Evolutionary conservation across 768 basidiomycete species (phyloP).

Genomic region (Solioccasus polychromus): DNA sequence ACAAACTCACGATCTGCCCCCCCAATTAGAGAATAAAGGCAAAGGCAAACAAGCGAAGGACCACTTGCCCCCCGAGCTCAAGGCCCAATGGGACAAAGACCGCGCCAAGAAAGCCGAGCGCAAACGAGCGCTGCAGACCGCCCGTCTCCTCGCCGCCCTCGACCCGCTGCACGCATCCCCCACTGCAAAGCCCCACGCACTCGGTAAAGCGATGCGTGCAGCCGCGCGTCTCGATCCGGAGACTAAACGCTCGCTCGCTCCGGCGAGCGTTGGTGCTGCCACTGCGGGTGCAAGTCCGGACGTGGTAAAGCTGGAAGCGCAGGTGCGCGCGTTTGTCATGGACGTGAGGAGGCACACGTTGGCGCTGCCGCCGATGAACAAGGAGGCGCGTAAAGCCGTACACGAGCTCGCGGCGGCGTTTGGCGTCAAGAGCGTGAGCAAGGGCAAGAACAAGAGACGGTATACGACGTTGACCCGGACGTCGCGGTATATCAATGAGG

Average conservation of each 20-base stretch:
- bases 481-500: slow-evolving; percentile 53
- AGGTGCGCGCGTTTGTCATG: slow-evolving; percentile 67
- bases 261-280: slow-evolving; percentile 57
- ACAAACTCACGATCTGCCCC: not conserved
- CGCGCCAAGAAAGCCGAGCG: slow-evolving; percentile 77
- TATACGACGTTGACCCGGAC: slow-evolving; percentile 81
- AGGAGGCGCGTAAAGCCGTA: slow-evolving; percentile 63
- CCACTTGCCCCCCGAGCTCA: slow-evolving; percentile 53
- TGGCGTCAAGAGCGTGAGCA: slow-evolving; percentile 72
- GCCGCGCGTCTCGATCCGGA: slow-evolving; percentile 50
- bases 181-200: slow-evolving; percentile 48
- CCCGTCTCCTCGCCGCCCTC: slow-evolving; percentile 51
- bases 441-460: slow-evolving; percentile 62
- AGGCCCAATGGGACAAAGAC: slow-evolving; percentile 75
- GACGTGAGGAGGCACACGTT: slow-evolving; percentile 55
- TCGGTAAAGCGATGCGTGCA: slow-evolving; percentile 62
- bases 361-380: slow-evolving; percentile 76
- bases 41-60: slow-evolving; percentile 8
- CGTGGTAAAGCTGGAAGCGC: slow-evolving; percentile 64
- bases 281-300: no score
- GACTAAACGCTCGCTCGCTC: slow-evolving; percentile 24
- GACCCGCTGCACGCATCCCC: slow-evolving; percentile 65
- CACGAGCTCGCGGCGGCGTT: slow-evolving; percentile 84
- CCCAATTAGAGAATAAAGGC: slow-evolving; percentile 35
- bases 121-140: slow-evolving; percentile 61